These are phyloP conservation scores for Teratosphaeria epicoccoides DNA, from an alignment of 2,329 filamentous ascomycete species.

Conservation along the genomic window DNA sequence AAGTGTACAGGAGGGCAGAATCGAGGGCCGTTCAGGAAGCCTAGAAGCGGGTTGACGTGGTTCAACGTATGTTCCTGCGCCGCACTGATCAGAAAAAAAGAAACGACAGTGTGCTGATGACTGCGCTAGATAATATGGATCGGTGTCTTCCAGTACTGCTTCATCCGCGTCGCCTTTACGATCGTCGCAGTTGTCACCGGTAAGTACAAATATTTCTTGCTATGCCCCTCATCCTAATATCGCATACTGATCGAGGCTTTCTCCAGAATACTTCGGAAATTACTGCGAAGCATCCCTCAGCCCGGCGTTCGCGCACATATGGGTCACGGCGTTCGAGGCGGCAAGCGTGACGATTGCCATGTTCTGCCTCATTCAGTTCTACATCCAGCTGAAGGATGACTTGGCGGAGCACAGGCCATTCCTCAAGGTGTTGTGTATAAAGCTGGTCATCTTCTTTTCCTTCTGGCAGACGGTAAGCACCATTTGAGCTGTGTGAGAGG, in stretches of 20 bases:
- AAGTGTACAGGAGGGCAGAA: constrained; percentile 59
- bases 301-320: constrained; percentile 73
- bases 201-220: constrained; percentile 23
- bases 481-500: not conserved
- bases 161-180: constrained; percentile 70
- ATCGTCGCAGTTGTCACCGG: constrained; percentile 59
- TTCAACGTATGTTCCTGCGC: constrained; percentile 52
- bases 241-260: no score
- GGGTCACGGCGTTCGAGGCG: constrained; percentile 64
- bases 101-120: constrained; percentile 10
- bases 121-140: constrained; percentile 58
- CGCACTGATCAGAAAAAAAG: not conserved
- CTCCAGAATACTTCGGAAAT: constrained; percentile 46
- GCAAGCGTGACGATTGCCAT: constrained; percentile 70
- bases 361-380: constrained; percentile 83
- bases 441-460: constrained; percentile 81
- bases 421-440: constrained; percentile 75
- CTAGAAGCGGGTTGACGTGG: constrained; percentile 73
- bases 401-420: constrained; percentile 61
- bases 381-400: constrained; percentile 61
- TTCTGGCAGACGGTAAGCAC: constrained; percentile 63
- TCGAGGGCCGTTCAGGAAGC: constrained; percentile 58
- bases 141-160: constrained; percentile 76
- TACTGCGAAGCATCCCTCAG: constrained; percentile 74
- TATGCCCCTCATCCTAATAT: no score